phyloP scores from a whole-genome alignment of 2,329 filamentous ascomycete genomes.

The Colletotrichum sp. region DNA sequence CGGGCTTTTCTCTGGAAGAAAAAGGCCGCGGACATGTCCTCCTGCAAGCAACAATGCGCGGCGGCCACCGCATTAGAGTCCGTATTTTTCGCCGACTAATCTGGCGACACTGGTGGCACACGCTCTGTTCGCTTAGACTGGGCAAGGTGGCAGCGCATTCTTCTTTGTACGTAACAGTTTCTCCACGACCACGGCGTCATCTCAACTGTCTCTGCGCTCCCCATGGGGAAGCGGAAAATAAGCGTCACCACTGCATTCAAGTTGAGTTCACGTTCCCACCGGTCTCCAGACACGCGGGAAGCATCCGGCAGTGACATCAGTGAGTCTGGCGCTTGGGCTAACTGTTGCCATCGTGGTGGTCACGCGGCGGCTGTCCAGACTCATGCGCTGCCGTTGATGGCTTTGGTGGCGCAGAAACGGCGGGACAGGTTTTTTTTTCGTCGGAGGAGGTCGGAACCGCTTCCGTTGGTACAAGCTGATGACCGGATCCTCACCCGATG shows the following conservation, averaged over 20 bases:
- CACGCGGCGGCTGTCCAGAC: neutral
- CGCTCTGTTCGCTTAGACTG: neutral
- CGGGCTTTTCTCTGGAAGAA: neutral
- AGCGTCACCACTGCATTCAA: neutral
- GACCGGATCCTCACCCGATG: slow-evolving; percentile 1
- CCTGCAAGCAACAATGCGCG: neutral
- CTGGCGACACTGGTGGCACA: neutral
- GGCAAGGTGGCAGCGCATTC: neutral
- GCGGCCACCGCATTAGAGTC: neutral
- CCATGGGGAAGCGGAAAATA: neutral
- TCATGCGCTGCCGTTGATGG: neutral
- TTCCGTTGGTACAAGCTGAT: neutral
- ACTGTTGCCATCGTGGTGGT: neutral
- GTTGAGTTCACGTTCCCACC: neutral
- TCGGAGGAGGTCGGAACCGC: neutral
- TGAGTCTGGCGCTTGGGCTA: neutral
- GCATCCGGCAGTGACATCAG: neutral
- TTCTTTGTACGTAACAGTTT: neutral
- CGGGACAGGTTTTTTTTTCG: neutral
- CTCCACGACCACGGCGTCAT: neutral
- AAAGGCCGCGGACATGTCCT: neutral
- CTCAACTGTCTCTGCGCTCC: neutral
- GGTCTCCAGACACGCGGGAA: neutral
- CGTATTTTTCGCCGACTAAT: slow-evolving; percentile 1
- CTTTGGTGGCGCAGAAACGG: neutral